Evolutionary conservation across 495 filamentous ascomycete species (phyloP).

Genomic region (Paragyromitra xinjiangensis): DNA sequence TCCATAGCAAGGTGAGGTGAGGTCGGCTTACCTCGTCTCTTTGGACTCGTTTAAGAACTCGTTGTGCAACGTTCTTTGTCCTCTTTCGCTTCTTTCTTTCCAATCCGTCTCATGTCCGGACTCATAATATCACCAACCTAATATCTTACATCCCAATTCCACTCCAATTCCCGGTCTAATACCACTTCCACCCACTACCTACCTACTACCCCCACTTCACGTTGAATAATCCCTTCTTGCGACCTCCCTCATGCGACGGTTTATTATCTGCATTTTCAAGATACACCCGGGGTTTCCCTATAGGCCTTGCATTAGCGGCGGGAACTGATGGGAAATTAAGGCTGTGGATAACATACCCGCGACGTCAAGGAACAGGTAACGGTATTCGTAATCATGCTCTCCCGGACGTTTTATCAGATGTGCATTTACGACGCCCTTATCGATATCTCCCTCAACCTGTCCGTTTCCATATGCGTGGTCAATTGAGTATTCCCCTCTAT

Average conservation of each 20-base stretch:
- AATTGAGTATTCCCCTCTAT: conserved; percentile 45
- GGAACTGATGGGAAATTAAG: background rate
- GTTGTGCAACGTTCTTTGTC: conserved; percentile 36
- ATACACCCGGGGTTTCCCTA: conserved; percentile 67
- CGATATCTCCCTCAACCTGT: conserved; percentile 83
- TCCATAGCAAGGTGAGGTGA: conserved; percentile 3
- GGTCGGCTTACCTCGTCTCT: conserved; percentile 31
- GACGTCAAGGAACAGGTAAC: conserved; percentile 82
- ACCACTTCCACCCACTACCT: background rate
- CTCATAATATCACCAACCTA: background rate
- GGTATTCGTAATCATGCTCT: conserved; percentile 76
- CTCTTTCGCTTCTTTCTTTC: conserved; percentile 40
- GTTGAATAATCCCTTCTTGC: conserved; percentile 71
- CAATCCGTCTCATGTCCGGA: conserved; percentile 28
- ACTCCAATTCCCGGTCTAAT: conserved; percentile 7
- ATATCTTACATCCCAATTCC: conserved; percentile 1
- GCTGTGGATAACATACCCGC: conserved; percentile 60
- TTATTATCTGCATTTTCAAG: conserved; percentile 68
- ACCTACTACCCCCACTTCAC: conserved; percentile 68
- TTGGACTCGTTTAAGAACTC: conserved; percentile 26
- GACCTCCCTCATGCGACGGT: conserved; percentile 57
- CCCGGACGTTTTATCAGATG: conserved; percentile 76
- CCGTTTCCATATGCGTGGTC: conserved; percentile 8
- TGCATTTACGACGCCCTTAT: conserved; percentile 75
- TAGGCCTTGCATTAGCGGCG: background rate